Conservation (phyloP, 257 asterid species). For the Salvia miltiorrhiza region DNA sequence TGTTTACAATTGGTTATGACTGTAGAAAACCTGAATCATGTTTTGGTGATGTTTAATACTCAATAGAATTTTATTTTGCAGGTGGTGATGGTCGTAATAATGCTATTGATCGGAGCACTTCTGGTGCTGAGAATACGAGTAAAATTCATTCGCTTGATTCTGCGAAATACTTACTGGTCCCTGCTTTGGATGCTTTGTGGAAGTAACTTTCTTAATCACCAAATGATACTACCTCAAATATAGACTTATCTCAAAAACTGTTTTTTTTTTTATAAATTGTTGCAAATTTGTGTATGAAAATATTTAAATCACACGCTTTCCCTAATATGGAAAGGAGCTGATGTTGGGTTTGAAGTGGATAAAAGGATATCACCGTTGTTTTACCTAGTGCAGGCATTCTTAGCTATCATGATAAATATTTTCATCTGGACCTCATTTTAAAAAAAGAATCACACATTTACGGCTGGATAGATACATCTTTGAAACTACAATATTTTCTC, state of each 20-base stretch:
- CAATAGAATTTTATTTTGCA: constrained; percentile 18
- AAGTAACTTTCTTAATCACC: constrained; percentile 41
- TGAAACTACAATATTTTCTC: neutral
- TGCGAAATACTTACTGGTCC: constrained; percentile 20
- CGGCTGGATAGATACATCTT: neutral
- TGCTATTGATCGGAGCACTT: constrained; percentile 18
- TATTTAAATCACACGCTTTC: neutral
- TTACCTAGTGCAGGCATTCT: neutral
- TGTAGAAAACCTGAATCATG: neutral
- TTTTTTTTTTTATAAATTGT: neutral
- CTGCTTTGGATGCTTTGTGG: constrained; percentile 54
- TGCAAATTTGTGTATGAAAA: neutral
- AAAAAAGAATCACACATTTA: no score
- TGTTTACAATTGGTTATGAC: constrained; percentile 10
- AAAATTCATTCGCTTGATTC: constrained; percentile 16
- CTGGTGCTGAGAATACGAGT: constrained; percentile 24
- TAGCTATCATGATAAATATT: neutral
- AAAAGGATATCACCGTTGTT: neutral
- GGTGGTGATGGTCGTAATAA: constrained; percentile 29
- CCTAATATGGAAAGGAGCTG: neutral
- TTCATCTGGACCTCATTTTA: neutral
- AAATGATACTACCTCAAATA: neutral
- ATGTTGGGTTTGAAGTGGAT: neutral
- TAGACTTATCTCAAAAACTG: neutral
- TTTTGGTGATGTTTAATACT: constrained; percentile 9